Evolutionary conservation across 257 asterid species (phyloP).

Genomic region (Pogostemon cablin): DNA sequence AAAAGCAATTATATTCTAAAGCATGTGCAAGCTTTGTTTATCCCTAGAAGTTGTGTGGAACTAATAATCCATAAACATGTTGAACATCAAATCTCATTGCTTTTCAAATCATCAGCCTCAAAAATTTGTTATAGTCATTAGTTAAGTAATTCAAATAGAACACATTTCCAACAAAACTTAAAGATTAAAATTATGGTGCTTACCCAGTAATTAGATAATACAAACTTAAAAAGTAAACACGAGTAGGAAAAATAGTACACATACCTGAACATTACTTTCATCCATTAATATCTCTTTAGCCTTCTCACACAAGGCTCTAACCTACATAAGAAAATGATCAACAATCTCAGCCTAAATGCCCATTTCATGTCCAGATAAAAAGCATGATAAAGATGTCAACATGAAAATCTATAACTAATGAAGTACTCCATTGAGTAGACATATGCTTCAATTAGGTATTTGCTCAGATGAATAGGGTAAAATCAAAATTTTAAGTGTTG

Average conservation of each 20-base stretch:
- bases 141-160: neutral
- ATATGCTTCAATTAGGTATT: neutral
- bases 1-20: too few relatives aligned
- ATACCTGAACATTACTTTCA: conserved; percentile 78
- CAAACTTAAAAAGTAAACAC: conserved; percentile 2
- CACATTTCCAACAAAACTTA: neutral
- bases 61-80: neutral
- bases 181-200: neutral
- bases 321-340: conserved; percentile 44
- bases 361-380: conserved; percentile 19
- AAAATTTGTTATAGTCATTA: neutral
- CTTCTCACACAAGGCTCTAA: conserved; percentile 62
- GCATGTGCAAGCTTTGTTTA: too few relatives aligned
- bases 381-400: neutral
- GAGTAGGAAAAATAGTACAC: conserved; percentile 9
- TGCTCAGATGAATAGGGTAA: neutral
- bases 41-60: neutral
- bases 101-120: conserved; percentile 1
- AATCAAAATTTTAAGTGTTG: neutral
- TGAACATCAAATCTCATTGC: neutral
- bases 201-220: neutral
- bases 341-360: conserved; percentile 27
- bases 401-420: conserved; percentile 4
- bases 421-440: neutral
- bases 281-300: conserved; percentile 71